Percentiles rank a stretch among this genome's conserved stretches.
Evolutionary conservation across 1,284 basidiomycete genomes (phyloP).

Genomic region (Rhodofomes roseus): DNA sequence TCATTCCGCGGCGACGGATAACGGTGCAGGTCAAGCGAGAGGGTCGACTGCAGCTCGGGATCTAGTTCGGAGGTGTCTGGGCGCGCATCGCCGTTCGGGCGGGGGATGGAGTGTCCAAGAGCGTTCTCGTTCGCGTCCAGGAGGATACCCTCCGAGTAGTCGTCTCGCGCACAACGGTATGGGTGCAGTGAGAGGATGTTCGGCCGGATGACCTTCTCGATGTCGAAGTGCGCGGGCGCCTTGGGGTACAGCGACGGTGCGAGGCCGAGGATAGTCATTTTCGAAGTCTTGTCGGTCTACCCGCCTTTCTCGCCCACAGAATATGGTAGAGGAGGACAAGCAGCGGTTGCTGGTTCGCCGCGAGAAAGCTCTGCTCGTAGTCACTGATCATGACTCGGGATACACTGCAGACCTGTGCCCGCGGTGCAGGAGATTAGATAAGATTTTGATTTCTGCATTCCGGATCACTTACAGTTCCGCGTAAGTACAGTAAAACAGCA

Average conservation of each 20-base stretch:
- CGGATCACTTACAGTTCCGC: not conserved
- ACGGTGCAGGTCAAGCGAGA: constrained; percentile 66
- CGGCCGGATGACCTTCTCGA: constrained; percentile 83
- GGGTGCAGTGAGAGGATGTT: constrained; percentile 93
- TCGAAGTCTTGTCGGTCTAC: not conserved
- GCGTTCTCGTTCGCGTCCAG: constrained; percentile 98
- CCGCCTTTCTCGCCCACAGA: not conserved
- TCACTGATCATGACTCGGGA: not conserved
- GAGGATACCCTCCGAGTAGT: constrained; percentile 92
- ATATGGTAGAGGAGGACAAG: not conserved
- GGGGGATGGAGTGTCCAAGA: constrained; percentile 80
- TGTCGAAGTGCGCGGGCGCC: constrained; percentile 75
- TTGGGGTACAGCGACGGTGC: constrained; percentile 38
- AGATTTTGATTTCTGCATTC: not conserved
- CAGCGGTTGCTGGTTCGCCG: not conserved
- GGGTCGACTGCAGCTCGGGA: constrained; percentile 30
- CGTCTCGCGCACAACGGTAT: constrained; percentile 95
- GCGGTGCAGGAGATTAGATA: not conserved
- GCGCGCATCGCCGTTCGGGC: constrained; percentile 12
- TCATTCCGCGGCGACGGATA: constrained; percentile 87
- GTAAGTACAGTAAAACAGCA: not conserved
- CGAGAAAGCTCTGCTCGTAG: not conserved
- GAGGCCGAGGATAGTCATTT: constrained; percentile 48
- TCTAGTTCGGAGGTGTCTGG: constrained; percentile 25
- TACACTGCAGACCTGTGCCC: not conserved